Evolutionary conservation across 2,329 filamentous ascomycete genomes (phyloP).

Genomic region (Dothistroma septosporum): DNA sequence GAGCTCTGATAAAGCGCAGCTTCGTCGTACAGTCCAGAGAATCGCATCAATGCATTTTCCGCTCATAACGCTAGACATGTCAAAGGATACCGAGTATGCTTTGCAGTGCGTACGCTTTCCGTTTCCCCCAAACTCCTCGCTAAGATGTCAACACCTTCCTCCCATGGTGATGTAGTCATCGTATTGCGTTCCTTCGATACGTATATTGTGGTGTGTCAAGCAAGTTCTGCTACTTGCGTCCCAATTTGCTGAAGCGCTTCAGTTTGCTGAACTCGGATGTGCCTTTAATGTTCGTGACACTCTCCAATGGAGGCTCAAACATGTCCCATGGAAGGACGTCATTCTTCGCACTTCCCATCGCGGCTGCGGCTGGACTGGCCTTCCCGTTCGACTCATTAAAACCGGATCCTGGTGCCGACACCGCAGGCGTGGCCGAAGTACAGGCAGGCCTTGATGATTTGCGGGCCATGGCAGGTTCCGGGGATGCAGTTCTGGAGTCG

Average conservation of each 20-base stretch:
- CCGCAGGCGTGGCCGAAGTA: background rate
- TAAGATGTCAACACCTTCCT: slow-evolving; percentile 2
- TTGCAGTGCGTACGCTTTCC: background rate
- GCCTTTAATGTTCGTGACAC: background rate
- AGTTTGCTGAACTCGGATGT: background rate
- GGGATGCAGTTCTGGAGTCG: background rate
- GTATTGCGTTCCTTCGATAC: too few species aligned
- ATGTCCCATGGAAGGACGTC: slow-evolving; percentile 20
- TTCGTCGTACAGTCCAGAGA: background rate
- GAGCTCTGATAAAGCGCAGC: slow-evolving; percentile 16
- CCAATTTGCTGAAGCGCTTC: slow-evolving; percentile 14
- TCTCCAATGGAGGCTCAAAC: slow-evolving; percentile 12
- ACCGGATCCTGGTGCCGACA: background rate
- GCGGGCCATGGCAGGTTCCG: background rate
- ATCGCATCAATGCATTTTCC: background rate
- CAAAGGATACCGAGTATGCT: background rate
- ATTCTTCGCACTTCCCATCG: slow-evolving; percentile 5
- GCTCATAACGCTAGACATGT: background rate
- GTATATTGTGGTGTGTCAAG: too few species aligned
- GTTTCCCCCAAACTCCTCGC: slow-evolving; percentile 4
- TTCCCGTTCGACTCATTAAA: background rate
- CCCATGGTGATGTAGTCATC: background rate
- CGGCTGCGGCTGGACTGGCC: background rate
- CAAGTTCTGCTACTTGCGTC: slow-evolving; percentile 3
- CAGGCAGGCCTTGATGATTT: background rate